Percentiles rank a stretch among this genome's conserved stretches.
Conservation (phyloP, 2,329 filamentous ascomycete species). For the Botryotinia globosa region DNA sequence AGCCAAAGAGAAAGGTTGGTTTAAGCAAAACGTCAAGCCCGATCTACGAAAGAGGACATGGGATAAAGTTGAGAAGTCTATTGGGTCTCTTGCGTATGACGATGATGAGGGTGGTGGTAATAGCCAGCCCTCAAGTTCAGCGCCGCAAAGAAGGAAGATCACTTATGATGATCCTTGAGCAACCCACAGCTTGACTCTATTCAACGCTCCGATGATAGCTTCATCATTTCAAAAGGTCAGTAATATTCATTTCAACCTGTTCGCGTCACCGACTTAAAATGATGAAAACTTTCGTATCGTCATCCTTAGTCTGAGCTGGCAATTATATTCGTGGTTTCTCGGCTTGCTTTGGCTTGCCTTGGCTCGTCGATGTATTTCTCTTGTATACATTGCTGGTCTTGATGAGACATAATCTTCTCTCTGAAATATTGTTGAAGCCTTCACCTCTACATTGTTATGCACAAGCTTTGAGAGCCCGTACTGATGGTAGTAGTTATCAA, state of each 20-base stretch:
- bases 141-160: constrained; percentile 46
- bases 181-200: not conserved
- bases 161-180: constrained; percentile 47
- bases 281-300: constrained; percentile 89
- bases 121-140: constrained; percentile 29
- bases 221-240: constrained; percentile 15
- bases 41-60: constrained; percentile 65
- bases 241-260: constrained; percentile 10
- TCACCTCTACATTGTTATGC: no score
- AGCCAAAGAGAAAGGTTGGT: constrained; percentile 35
- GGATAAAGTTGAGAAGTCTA: constrained; percentile 61
- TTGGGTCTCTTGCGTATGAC: constrained; percentile 57
- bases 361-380: constrained; percentile 26
- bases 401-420: constrained; percentile 55
- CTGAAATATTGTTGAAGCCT: constrained; percentile 39
- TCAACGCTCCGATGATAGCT: not conserved
- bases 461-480: not conserved
- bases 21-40: constrained; percentile 49
- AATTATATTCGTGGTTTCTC: constrained; percentile 35
- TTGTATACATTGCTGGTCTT: constrained; percentile 40
- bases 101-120: constrained; percentile 44
- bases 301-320: constrained; percentile 88
- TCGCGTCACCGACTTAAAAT: constrained; percentile 44
- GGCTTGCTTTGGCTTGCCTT: constrained; percentile 38
- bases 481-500: constrained; percentile 1